Evolutionary conservation across 345 rosid species (phyloP).

Genomic region (Capsella bursapastoris): DNA sequence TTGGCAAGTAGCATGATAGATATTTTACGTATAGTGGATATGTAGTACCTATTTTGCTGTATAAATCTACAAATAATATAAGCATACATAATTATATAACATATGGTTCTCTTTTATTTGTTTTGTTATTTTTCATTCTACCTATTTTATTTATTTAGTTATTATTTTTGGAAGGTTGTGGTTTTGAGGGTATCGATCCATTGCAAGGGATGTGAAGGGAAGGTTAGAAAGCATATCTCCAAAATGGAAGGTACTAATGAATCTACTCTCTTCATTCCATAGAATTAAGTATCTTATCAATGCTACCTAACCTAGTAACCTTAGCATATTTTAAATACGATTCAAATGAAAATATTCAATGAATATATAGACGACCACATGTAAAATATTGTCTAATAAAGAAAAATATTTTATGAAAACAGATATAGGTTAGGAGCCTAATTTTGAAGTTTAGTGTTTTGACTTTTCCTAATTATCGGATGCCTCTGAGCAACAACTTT

Average conservation of each 20-base stretch:
- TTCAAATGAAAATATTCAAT: conserved; percentile 23
- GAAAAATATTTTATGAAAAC: neutral
- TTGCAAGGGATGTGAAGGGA: conserved; percentile 98
- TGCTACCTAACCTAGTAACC: conserved; percentile 11
- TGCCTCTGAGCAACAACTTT: conserved; percentile 29
- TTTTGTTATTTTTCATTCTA: neutral
- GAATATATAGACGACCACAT: conserved; percentile 16
- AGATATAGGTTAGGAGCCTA: conserved; percentile 24
- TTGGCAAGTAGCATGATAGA: neutral
- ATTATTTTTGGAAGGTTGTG: conserved; percentile 63
- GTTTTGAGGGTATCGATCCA: conserved; percentile 88
- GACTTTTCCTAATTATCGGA: conserved; percentile 37
- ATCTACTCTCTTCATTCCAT: conserved; percentile 4
- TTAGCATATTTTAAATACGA: neutral
- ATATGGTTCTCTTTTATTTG: neutral
- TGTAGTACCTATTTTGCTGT: neutral
- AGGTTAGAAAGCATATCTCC: conserved; percentile 84
- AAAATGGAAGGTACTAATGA: conserved; percentile 81
- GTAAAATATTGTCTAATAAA: neutral
- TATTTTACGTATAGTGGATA: neutral
- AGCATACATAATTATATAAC: conserved; percentile 13
- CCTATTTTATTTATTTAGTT: neutral
- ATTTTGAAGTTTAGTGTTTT: conserved; percentile 33
- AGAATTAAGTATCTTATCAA: neutral
- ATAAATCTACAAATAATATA: neutral